Conservation (phyloP, 805 yeast species). For the Jamesozyma rosinii region DNA sequence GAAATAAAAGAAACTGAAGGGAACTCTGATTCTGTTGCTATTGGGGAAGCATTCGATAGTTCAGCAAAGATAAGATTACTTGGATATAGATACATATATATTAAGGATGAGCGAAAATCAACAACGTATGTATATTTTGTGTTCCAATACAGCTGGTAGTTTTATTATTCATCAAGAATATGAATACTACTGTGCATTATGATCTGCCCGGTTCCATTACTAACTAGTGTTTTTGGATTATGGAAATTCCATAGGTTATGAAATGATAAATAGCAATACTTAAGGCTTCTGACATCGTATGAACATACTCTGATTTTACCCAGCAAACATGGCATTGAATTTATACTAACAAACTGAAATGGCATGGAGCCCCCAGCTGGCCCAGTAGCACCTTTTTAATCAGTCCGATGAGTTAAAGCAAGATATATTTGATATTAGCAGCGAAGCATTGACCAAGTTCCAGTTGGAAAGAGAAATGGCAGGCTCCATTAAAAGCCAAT, state of each 20-base stretch:
- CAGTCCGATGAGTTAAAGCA: slow-evolving; percentile 26
- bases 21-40: too few relatives aligned
- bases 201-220: too few relatives aligned
- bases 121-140: background rate
- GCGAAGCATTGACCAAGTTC: slow-evolving; percentile 18
- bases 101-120: background rate
- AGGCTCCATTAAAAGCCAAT: slow-evolving; percentile 48
- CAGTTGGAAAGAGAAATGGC: slow-evolving; percentile 46
- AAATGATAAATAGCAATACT: slow-evolving; percentile 13
- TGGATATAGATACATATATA: too few relatives aligned
- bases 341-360: background rate
- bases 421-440: slow-evolving; percentile 19
- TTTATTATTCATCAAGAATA: too few relatives aligned
- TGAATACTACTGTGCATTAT: too few relatives aligned
- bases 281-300: slow-evolving; percentile 29
- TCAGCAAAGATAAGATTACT: background rate
- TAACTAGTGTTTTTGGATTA: too few relatives aligned
- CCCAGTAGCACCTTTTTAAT: too few relatives aligned
- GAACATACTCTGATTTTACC: too few relatives aligned
- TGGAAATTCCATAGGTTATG: too few relatives aligned
- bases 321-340: background rate
- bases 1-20: too few relatives aligned
- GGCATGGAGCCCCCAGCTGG: too few relatives aligned
- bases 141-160: background rate
- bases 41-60: too few relatives aligned